phyloP scores from a whole-genome alignment of 140 eudicot genomes.

The Cichorium intybus region DNA sequence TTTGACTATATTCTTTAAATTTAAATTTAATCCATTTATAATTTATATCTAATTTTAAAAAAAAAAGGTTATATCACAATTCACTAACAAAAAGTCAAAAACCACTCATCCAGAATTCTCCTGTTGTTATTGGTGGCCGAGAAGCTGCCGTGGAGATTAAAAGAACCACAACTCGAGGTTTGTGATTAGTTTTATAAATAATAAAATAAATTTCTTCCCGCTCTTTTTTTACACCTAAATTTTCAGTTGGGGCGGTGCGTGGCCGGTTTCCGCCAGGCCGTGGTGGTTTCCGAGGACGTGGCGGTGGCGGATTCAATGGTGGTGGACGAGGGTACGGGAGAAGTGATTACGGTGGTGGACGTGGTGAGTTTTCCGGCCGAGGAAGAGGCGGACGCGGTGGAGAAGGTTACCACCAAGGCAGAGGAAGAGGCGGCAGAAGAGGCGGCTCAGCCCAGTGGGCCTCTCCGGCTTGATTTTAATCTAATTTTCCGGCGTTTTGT shows the following conservation, averaged over 20 bases:
- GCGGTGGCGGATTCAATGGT: slow-evolving; percentile 50
- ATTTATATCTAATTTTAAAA: neutral
- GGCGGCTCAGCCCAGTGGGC: slow-evolving; percentile 41
- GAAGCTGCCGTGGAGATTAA: slow-evolving; percentile 69
- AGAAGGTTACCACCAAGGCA: slow-evolving; percentile 51
- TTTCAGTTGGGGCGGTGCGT: slow-evolving; percentile 61
- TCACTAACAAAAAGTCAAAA: neutral
- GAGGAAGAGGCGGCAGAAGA: slow-evolving; percentile 62
- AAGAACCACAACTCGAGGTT: slow-evolving; percentile 80
- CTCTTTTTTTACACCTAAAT: too few species aligned
- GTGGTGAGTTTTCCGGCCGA: slow-evolving; percentile 48
- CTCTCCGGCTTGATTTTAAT: slow-evolving; percentile 22
- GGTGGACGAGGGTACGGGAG: slow-evolving; percentile 62
- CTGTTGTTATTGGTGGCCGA: slow-evolving; percentile 61
- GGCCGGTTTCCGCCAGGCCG: slow-evolving; percentile 52
- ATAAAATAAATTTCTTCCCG: neutral
- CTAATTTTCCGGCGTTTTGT: slow-evolving; percentile 26
- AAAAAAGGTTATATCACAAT: neutral
- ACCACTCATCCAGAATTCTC: slow-evolving; percentile 52
- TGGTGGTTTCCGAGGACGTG: slow-evolving; percentile 71
- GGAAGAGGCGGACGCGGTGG: slow-evolving; percentile 65
- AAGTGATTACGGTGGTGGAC: slow-evolving; percentile 50
- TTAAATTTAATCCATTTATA: neutral
- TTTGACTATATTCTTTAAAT: slow-evolving; percentile 16
- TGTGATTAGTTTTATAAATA: neutral